phyloP scores from a whole-genome alignment of 306 rosid genomes.

The Malus sieversii region DNA sequence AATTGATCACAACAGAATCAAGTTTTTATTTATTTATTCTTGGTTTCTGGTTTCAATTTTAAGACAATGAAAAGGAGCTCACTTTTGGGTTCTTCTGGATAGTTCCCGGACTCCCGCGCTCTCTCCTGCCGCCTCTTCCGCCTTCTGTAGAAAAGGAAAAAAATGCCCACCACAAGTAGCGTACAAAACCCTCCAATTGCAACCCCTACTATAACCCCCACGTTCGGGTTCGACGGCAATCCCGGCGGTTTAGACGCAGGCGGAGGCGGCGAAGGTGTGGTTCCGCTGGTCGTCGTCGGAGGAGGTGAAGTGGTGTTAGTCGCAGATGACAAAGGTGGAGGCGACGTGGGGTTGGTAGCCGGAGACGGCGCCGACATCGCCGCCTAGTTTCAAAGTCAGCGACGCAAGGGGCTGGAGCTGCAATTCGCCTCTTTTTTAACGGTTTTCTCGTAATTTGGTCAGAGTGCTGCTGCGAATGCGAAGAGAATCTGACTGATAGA shows the following conservation, averaged over 20 bases:
- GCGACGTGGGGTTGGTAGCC: neutral
- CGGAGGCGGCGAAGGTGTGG: constrained; percentile 11
- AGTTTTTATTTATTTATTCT: neutral
- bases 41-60: neutral
- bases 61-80: neutral
- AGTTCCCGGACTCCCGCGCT: neutral
- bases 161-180: constrained; percentile 22
- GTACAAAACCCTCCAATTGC: constrained; percentile 29
- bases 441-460: neutral
- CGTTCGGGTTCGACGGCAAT: neutral
- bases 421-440: neutral
- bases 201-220: constrained; percentile 18
- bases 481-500: neutral
- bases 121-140: constrained; percentile 13
- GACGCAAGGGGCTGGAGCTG: neutral
- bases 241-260: neutral
- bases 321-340: neutral
- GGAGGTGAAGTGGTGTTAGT: neutral
- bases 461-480: neutral
- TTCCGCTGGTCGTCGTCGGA: neutral
- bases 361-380: constrained; percentile 40
- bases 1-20: neutral
- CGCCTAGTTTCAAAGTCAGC: neutral
- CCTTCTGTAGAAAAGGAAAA: constrained; percentile 16
- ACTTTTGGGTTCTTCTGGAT: constrained; percentile 20